Conservation (phyloP, 441 rosid species). For the Macaranga tanarius region DNA sequence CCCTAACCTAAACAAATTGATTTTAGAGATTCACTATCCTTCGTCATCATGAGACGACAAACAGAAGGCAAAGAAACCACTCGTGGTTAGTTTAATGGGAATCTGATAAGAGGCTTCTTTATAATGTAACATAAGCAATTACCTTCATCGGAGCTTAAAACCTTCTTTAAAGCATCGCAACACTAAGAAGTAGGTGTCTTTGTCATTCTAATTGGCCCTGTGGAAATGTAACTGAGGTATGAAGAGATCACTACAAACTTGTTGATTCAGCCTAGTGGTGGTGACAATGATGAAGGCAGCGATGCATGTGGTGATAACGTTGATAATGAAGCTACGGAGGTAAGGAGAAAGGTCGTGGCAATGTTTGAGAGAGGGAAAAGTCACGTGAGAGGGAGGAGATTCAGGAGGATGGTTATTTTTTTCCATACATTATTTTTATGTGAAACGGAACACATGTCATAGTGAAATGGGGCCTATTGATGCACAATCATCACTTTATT, state of each 20-base stretch:
- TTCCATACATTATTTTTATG: too few species aligned
- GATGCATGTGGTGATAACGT: conserved; percentile 11
- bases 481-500: too few species aligned
- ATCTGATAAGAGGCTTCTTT: conserved; percentile 62
- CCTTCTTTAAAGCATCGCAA: conserved; percentile 53
- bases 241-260: conserved; percentile 68
- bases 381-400: too few species aligned
- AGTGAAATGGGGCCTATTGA: too few species aligned
- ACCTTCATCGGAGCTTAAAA: conserved; percentile 38
- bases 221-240: conserved; percentile 65
- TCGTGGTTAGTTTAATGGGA: conserved; percentile 63
- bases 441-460: too few species aligned
- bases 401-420: too few species aligned
- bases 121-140: conserved; percentile 68
- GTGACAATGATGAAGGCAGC: conserved; percentile 25
- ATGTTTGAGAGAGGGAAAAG: too few species aligned
- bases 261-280: conserved; percentile 36
- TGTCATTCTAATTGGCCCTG: conserved; percentile 53
- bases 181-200: conserved; percentile 42
- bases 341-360: conserved; percentile 28
- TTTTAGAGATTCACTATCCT: conserved; percentile 29
- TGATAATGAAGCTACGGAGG: conserved; percentile 16
- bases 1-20: conserved; percentile 43
- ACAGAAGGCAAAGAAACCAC: conserved; percentile 49
- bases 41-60: conserved; percentile 28